Base-by-base conservation (phyloP, 2,329 filamentous ascomycete genomes). In the Colletotrichum camelliae region DNA sequence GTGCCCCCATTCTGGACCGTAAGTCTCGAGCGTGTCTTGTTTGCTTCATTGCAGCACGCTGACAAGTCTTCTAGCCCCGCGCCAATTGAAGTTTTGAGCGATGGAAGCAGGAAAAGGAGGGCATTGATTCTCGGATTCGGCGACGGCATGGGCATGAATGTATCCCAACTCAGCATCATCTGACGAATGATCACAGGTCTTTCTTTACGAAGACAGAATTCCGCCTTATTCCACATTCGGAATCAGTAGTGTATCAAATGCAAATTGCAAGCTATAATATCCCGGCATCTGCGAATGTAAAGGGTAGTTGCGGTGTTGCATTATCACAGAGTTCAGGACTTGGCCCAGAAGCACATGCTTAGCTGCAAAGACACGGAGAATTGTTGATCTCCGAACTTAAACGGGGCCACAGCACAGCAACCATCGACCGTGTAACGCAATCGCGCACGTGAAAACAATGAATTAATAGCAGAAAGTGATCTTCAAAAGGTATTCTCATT, bases 1-100 rank as follows among this genome's bases (percentile, higher is more conserved):
- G 95, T 39, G 91, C 92, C 74, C 96, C 93, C 39, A 93, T 93
- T 79, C 88, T 97, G 74, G 94, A 95, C 78, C 93, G 96, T 98
- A 88, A 90, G 95, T 91, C 10, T 18, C n/a, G 60, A 24, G 18
- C 27, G 6, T 13, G 10, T 31, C 57, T 15, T n/a, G 2, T 18
- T 8, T 18, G 15, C 15, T 9, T n/a, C 6, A 72, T 71, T 48
- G 60, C 29, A 16, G 13, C 27, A 83, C 60, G 16, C 65, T 67
- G 31, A 67, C 18, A 24, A 27, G 24, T 52, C 5, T 66, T 7
- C 15, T 16, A 90, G 89, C 89, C 77, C 89, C 89, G 24, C 88
- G 88, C 74, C 87, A 84, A 55, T 84, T 91, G 71, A 89, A 88
- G 78, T 89, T 87, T 68, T 88, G 82, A 79, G 74, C 58, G 29